These are phyloP conservation scores for Pichia sp. DNA, from an alignment of 1,139 yeast species.

Conservation along the genomic window DNA sequence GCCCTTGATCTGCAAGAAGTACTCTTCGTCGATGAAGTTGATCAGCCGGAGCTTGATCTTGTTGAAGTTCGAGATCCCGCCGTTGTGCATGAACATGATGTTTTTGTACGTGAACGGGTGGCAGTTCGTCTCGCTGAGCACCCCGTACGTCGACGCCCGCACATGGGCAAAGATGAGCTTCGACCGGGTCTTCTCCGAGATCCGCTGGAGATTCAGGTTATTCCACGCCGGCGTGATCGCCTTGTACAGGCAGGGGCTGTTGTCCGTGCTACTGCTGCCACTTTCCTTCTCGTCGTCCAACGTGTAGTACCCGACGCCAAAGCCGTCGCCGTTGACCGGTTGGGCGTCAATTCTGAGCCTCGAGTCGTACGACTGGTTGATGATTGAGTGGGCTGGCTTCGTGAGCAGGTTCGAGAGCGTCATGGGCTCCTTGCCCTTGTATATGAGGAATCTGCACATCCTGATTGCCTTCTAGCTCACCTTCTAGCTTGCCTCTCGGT, in stretches of 20 bases:
- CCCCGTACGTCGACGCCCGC: constrained; percentile 94
- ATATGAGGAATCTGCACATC: constrained; percentile 58
- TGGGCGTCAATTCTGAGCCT: constrained; percentile 81
- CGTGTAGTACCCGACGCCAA: constrained; percentile 92
- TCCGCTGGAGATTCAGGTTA: constrained; percentile 77
- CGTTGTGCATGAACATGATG: constrained; percentile 96
- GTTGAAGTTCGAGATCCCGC: constrained; percentile 74
- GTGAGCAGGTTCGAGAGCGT: constrained; percentile 82
- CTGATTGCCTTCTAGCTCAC: not conserved
- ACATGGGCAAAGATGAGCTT: constrained; percentile 90
- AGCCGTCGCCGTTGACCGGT: constrained; percentile 97
- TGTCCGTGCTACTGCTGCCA: constrained; percentile 18
- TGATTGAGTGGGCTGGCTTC: constrained; percentile 93
- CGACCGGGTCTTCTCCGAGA: constrained; percentile 84
- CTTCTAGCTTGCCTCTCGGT: not conserved
- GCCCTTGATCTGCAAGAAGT: constrained; percentile 78
- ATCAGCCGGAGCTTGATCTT: constrained; percentile 69
- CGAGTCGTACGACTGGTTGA: constrained; percentile 92
- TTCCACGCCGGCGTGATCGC: constrained; percentile 99
- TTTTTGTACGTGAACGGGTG: constrained; percentile 88
- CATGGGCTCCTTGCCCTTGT: constrained; percentile 73
- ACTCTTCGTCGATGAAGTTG: constrained; percentile 71
- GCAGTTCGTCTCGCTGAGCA: constrained; percentile 87
- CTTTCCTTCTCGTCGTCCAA: constrained; percentile 36
- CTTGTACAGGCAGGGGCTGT: constrained; percentile 77